Evolutionary conservation across 495 filamentous ascomycete genomes (phyloP).

Genomic region (Trichoderma gamsii): DNA sequence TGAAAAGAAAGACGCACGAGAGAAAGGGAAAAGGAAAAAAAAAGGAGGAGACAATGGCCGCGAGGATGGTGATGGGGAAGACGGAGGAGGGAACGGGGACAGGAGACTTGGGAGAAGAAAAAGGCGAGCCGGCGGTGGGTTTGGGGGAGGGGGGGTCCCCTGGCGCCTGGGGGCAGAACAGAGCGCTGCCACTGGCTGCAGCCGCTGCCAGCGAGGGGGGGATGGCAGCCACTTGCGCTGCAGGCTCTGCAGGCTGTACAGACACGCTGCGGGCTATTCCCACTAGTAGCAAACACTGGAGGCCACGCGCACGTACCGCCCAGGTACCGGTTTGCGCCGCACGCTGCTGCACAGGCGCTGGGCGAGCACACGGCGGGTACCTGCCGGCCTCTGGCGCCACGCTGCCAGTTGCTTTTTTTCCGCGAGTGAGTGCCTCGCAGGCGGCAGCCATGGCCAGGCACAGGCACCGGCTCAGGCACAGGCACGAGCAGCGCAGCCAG

Average conservation of each 20-base stretch:
- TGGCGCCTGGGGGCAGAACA: conserved; percentile 11
- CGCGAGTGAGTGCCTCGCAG: neutral
- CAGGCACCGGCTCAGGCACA: neutral
- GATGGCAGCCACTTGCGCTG: neutral
- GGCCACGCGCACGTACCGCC: neutral
- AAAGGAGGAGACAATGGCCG: conserved; percentile 28
- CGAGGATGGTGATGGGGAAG: conserved; percentile 19
- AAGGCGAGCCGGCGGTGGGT: conserved; percentile 22
- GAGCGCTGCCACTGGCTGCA: neutral
- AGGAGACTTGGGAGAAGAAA: conserved; percentile 8
- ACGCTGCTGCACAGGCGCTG: neutral
- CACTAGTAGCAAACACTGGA: too few species aligned
- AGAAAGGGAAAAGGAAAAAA: conserved; percentile 26
- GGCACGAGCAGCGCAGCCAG: neutral
- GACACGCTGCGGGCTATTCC: neutral
- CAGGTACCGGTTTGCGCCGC: neutral
- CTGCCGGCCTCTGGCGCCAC: neutral
- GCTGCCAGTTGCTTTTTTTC: neutral
- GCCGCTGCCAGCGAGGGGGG: conserved; percentile 2
- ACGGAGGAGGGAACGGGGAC: conserved; percentile 26
- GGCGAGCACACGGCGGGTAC: neutral
- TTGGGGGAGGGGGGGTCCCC: conserved; percentile 5
- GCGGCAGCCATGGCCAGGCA: neutral
- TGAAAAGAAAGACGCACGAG: conserved; percentile 33
- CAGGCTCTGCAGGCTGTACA: neutral